Evolutionary conservation across 192 early-diverging fungal species (phyloP).

Genomic region (Coemansia sp.): DNA sequence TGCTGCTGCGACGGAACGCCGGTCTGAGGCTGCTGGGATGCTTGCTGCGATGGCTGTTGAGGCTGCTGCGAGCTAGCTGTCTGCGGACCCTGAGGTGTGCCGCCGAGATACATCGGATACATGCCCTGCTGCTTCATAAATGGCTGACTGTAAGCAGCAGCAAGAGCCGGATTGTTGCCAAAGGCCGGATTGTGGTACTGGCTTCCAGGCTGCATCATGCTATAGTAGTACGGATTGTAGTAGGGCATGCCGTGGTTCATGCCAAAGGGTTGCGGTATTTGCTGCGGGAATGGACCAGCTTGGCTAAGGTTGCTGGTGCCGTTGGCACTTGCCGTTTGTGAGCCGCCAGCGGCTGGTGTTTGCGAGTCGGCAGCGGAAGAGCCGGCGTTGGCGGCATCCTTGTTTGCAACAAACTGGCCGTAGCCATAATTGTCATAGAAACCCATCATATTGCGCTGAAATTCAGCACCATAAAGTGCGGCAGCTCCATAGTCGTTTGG

Average conservation of each 20-base stretch:
- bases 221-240: slow-evolving; percentile 76
- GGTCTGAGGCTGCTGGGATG: slow-evolving; percentile 22
- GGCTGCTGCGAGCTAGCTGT: slow-evolving; percentile 40
- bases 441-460: slow-evolving; percentile 65
- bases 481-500: slow-evolving; percentile 60
- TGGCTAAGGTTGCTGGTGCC: slow-evolving; percentile 51
- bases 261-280: slow-evolving; percentile 53
- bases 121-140: slow-evolving; percentile 90
- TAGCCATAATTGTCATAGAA: slow-evolving; percentile 55
- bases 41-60: slow-evolving; percentile 36
- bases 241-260: slow-evolving; percentile 71
- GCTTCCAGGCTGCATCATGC: slow-evolving; percentile 66
- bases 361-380: slow-evolving; percentile 42
- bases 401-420: slow-evolving; percentile 50
- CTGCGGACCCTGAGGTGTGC: slow-evolving; percentile 34
- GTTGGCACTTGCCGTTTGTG: slow-evolving; percentile 60
- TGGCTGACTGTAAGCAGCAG: slow-evolving; percentile 80
- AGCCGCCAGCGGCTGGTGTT: slow-evolving; percentile 56
- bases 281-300: slow-evolving; percentile 53
- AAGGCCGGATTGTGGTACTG: slow-evolving; percentile 72
- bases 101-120: slow-evolving; percentile 76
- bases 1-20: slow-evolving; percentile 9
- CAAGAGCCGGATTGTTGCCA: slow-evolving; percentile 65
- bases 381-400: slow-evolving; percentile 29
- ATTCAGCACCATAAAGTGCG: slow-evolving; percentile 63